A percentile compares a stretch with the other conserved stretches of the same genome.
phyloP scores from a whole-genome alignment of 345 rosid genomes.

The Carallia pectinifolia region DNA sequence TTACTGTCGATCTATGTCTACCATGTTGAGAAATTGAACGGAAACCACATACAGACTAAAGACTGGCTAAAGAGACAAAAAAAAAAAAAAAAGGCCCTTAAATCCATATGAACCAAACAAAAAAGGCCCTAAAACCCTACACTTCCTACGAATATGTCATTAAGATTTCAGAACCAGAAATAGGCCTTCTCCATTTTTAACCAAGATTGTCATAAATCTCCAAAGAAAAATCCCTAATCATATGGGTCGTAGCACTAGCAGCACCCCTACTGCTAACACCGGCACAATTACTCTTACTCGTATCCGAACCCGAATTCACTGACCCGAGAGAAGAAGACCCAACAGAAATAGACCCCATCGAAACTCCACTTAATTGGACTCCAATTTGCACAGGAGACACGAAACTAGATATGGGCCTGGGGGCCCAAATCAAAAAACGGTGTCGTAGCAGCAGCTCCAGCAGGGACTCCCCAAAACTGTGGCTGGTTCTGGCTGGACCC shows the following conservation, averaged over 20 bases:
- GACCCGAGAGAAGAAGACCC: slow-evolving; percentile 11
- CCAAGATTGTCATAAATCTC: slow-evolving; percentile 50
- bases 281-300: neutral
- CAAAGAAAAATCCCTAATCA: slow-evolving; percentile 60
- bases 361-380: slow-evolving; percentile 19
- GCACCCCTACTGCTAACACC: slow-evolving; percentile 1
- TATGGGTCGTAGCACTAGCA: slow-evolving; percentile 7
- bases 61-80: too few species aligned
- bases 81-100: too few species aligned
- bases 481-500: slow-evolving; percentile 38
- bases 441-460: slow-evolving; percentile 23
- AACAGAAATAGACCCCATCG: neutral
- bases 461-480: slow-evolving; percentile 58
- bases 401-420: slow-evolving; percentile 43
- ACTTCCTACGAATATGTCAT: too few species aligned
- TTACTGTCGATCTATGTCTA: too few species aligned
- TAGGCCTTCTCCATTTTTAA: neutral
- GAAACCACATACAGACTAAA: too few species aligned
- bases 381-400: slow-evolving; percentile 35
- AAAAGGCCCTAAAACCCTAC: too few species aligned
- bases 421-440: slow-evolving; percentile 40
- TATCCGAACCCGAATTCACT: slow-evolving; percentile 13
- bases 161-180: too few species aligned
- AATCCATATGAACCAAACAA: too few species aligned
- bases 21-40: too few species aligned